Evolutionary conservation across 768 basidiomycete genomes (phyloP), one percentile per base, ranked within the genome.

Genomic region (Rhizopogon vulgaris): DNA sequence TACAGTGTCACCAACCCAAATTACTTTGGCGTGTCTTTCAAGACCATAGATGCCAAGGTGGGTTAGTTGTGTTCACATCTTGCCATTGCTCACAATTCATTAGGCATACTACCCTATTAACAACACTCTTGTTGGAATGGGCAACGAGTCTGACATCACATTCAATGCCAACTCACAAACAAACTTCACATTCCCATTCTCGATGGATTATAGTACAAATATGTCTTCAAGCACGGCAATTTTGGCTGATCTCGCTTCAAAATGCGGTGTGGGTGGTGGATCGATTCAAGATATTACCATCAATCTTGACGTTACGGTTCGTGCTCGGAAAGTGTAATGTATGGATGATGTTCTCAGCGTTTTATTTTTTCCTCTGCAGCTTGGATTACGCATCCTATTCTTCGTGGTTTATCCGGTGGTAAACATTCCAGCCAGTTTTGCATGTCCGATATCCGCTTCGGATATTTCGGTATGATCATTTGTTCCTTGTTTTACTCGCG

Each of bases 1-100:
- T 52, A 51, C 58, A 92, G 89, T 27, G 85, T 91, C 50, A 71
- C 71, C 62, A 93, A 93, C 60, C 90, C 90, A 27, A 92, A 92
- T 64, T 90, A 80, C 68, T 90, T 93, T 62, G 67, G 77, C 8
- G 84, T 87, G 9, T 75, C 74, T 17, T 77, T 93, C 65, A 76
- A 77, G 49, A 76, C 77, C 52, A 79, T 93, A 56, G 72, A 77
- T 40, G 84, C 83, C 4, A 67, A 84, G 38, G 85, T 85, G 65
- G 48, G 64, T 39, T 6, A 67, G 55, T 0, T 17, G 43, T 7
- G 24, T 8, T 38, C 2, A 39, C 18, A 24, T 37, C n/a, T 6
- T 43, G 30, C 49, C 28, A 49, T 38, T 61, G 38, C 58, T 52
- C 9, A 36, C 43, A 32, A 24, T 32, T 27, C 2, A 50, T 36